Conservation (phyloP, 495 filamentous ascomycete species). For the Daldinia grandis region DNA sequence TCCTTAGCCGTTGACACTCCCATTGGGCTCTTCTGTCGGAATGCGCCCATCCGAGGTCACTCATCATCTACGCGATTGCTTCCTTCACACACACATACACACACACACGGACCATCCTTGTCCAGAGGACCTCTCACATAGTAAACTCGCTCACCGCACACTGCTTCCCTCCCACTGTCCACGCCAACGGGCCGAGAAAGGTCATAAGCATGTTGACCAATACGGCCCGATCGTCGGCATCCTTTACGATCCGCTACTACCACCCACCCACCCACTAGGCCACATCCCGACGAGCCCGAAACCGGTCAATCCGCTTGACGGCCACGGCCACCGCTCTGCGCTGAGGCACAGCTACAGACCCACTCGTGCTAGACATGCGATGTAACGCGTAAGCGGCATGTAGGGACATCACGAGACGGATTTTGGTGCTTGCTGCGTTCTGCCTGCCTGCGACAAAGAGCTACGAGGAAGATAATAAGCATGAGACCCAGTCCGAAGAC, state of each 20-base stretch:
- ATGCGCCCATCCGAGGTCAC: not conserved
- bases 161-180: not conserved
- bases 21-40: not conserved
- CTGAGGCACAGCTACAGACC: not conserved
- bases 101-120: not conserved
- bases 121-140: not conserved
- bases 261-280: not conserved
- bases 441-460: not conserved
- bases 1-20: not conserved
- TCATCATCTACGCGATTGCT: not conserved
- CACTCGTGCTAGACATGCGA: conserved; percentile 13
- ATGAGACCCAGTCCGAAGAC: too few species aligned
- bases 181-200: not conserved
- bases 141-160: not conserved
- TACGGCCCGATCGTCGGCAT: not conserved
- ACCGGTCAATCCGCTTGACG: not conserved
- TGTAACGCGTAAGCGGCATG: conserved; percentile 34
- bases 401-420: conserved; percentile 9
- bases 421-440: not conserved
- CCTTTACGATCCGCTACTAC: not conserved
- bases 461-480: too few species aligned
- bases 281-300: not conserved
- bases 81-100: not conserved
- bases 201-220: not conserved
- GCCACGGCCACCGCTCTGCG: not conserved